These are phyloP conservation scores for Eucalyptus tenuipes DNA, from an alignment of 345 rosid species.

Conservation along the genomic window DNA sequence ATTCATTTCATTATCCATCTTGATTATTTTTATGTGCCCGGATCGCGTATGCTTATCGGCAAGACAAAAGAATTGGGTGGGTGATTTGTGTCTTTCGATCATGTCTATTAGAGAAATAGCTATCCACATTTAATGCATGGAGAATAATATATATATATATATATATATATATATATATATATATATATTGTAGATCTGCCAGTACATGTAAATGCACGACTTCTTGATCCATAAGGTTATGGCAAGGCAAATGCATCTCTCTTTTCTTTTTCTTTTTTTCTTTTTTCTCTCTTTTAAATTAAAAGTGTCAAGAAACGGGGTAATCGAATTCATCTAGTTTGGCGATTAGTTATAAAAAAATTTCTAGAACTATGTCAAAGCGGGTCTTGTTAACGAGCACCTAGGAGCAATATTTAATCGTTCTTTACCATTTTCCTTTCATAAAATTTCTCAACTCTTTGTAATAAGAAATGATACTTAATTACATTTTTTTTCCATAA, in stretches of 20 bases:
- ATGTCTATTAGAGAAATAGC: background rate
- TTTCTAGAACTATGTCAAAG: background rate
- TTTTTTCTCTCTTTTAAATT: background rate
- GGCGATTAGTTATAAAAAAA: background rate
- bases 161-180: background rate
- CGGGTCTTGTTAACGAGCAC: background rate
- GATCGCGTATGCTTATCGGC: background rate
- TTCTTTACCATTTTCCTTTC: background rate
- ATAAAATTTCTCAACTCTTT: background rate
- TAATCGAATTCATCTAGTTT: background rate
- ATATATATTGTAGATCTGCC: background rate
- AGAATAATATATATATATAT: no score
- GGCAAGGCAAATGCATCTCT: background rate
- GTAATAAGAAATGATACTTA: background rate
- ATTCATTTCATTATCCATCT: background rate
- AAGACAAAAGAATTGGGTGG: background rate
- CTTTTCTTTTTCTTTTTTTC: no score
- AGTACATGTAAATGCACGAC: background rate
- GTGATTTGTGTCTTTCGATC: background rate
- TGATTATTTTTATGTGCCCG: background rate
- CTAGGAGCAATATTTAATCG: background rate
- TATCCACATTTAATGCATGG: background rate
- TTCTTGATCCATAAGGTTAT: background rate
- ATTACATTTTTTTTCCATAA: background rate
- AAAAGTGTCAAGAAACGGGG: background rate